phyloP scores from a whole-genome alignment of 371 early-diverging fungal species.

The Phascolomyces articulosus region DNA sequence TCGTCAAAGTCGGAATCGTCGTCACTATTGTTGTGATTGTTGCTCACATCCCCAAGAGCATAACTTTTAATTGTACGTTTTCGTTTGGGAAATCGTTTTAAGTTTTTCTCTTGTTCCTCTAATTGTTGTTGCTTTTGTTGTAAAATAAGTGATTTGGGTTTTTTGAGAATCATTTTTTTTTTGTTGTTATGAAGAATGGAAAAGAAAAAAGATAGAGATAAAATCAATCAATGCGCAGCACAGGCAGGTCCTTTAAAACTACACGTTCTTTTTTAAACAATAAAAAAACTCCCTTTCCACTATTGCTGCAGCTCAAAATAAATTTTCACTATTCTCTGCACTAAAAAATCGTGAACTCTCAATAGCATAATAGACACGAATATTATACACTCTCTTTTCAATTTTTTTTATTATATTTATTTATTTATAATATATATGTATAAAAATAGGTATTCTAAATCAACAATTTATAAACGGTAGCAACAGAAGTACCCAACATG shows the following conservation, averaged over 20 bases:
- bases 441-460: too few relatives aligned
- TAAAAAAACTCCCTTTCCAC: too few relatives aligned
- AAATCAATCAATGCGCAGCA: slow-evolving; percentile 7
- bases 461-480: slow-evolving; percentile 20
- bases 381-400: too few relatives aligned
- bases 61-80: slow-evolving; percentile 20
- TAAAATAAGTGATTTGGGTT: slow-evolving; percentile 16
- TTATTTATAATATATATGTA: not conserved
- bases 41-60: slow-evolving; percentile 1
- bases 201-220: not conserved
- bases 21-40: slow-evolving; percentile 14
- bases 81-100: slow-evolving; percentile 13
- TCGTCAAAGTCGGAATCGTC: too few relatives aligned
- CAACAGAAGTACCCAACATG: slow-evolving; percentile 28
- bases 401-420: not conserved
- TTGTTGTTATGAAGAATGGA: not conserved
- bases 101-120: not conserved
- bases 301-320: too few relatives aligned
- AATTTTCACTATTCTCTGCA: too few relatives aligned
- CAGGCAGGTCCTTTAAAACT: too few relatives aligned
- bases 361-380: too few relatives aligned
- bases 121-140: slow-evolving; percentile 10
- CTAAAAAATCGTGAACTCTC: too few relatives aligned
- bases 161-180: slow-evolving; percentile 25
- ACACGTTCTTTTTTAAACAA: not conserved